A percentile compares a stretch with the other conserved stretches of the same genome.
Conservation (phyloP, 176 grass and related monocot genomes). For the Triticum aestivum region DNA sequence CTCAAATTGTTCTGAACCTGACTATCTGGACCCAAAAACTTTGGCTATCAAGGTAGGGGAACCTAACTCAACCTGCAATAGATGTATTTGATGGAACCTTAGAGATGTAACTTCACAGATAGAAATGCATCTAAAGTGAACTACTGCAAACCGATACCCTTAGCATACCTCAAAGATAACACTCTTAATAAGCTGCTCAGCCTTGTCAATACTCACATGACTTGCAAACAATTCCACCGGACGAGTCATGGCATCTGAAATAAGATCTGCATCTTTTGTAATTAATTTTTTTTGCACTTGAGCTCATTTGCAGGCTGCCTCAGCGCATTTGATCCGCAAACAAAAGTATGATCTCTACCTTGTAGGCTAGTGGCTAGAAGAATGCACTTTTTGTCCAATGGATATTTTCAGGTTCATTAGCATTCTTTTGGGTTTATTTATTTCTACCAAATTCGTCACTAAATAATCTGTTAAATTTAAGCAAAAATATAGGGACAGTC, state of each 20-base stretch:
- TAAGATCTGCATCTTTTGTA: conserved; percentile 65
- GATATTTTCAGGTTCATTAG: not conserved
- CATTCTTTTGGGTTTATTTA: not conserved
- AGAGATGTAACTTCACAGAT: not conserved
- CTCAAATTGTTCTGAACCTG: conserved; percentile 72
- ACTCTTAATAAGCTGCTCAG: conserved; percentile 70
- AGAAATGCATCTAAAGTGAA: not conserved
- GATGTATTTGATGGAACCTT: not conserved
- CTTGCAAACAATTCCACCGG: conserved; percentile 69
- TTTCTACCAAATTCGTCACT: not conserved
- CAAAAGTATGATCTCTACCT: conserved; percentile 51
- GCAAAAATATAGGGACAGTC: not conserved
- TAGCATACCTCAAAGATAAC: conserved; percentile 70
- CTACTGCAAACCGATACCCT: not conserved
- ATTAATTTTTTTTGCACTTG: conserved; percentile 41
- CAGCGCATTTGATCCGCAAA: conserved; percentile 77
- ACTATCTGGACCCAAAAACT: conserved; percentile 63
- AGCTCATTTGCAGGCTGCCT: conserved; percentile 74
- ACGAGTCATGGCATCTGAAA: conserved; percentile 46
- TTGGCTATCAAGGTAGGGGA: conserved; percentile 79
- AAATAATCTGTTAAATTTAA: not conserved
- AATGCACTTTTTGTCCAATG: not conserved
- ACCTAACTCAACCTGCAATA: conserved; percentile 71
- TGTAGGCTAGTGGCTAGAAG: conserved; percentile 3
- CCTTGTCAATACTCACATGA: conserved; percentile 63